These are phyloP conservation scores for Pestalotiopsis sp. DNA, from an alignment of 2,329 filamentous ascomycete species.

Conservation along the genomic window DNA sequence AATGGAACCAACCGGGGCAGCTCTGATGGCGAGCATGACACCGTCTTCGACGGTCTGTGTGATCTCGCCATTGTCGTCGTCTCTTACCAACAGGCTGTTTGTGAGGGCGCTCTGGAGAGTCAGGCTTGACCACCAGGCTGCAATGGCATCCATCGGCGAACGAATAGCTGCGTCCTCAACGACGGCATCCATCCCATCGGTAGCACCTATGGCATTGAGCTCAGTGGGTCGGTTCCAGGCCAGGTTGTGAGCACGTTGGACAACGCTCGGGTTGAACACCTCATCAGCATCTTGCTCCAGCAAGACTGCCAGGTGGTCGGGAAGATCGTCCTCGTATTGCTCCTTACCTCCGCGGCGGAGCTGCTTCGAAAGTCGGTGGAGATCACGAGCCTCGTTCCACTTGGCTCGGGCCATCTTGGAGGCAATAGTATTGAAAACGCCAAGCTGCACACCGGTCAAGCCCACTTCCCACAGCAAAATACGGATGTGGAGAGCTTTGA, in stretches of 20 bases:
- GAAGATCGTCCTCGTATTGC: slow-evolving; percentile 67
- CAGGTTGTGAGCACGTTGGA: slow-evolving; percentile 86
- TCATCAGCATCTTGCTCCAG: slow-evolving; percentile 81
- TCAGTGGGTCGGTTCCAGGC: slow-evolving; percentile 83
- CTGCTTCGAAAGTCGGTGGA: slow-evolving; percentile 54
- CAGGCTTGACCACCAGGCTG: slow-evolving; percentile 86
- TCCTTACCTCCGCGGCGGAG: slow-evolving; percentile 42
- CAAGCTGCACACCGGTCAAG: slow-evolving; percentile 65
- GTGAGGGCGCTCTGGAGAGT: slow-evolving; percentile 71
- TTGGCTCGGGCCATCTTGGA: slow-evolving; percentile 73
- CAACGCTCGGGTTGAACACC: slow-evolving; percentile 75
- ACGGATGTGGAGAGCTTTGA: slow-evolving; percentile 90
- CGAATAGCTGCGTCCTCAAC: slow-evolving; percentile 84
- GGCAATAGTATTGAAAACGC: slow-evolving; percentile 69
- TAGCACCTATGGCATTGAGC: slow-evolving; percentile 62
- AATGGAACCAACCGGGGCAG: slow-evolving; percentile 78
- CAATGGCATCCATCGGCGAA: slow-evolving; percentile 85
- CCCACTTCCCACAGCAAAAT: slow-evolving; percentile 81
- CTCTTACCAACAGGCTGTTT: slow-evolving; percentile 59
- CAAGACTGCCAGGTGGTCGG: slow-evolving; percentile 74
- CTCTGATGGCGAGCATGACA: slow-evolving; percentile 69
- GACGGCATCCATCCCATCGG: slow-evolving; percentile 78
- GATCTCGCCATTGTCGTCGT: slow-evolving; percentile 45
- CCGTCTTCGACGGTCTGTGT: slow-evolving; percentile 42
- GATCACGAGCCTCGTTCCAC: slow-evolving; percentile 79